phyloP scores from a whole-genome alignment of 2,329 filamentous ascomycete genomes.

The Apiospora saccharicola region DNA sequence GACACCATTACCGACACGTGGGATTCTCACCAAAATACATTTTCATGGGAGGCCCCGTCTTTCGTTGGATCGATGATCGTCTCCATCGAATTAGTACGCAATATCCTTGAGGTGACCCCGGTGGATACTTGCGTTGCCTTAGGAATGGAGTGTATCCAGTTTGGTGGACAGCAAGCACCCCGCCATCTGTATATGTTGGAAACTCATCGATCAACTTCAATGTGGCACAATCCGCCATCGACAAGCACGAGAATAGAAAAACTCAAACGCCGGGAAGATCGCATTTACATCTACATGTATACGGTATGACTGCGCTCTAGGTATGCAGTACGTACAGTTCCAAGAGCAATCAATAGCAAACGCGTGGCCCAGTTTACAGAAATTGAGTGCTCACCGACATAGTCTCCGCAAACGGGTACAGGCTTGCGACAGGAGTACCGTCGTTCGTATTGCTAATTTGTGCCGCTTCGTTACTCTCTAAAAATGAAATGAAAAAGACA shows the following conservation, averaged over 20 bases:
- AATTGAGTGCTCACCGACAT: no score
- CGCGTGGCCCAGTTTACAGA: no score
- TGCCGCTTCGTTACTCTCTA: no score
- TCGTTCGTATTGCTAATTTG: no score
- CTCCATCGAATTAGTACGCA: neutral
- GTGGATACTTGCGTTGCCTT: neutral
- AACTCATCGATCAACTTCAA: neutral
- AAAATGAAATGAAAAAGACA: no score
- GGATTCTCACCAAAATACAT: neutral
- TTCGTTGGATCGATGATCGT: neutral
- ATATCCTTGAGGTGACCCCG: neutral
- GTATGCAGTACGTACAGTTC: no score
- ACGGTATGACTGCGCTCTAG: no score
- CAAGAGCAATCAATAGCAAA: no score
- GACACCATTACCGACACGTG: neutral
- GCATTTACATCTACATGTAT: neutral
- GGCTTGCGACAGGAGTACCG: no score
- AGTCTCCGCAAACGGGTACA: no score
- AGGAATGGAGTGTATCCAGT: neutral
- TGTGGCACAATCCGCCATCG: neutral
- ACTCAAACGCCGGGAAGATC: neutral
- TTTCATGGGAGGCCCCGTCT: neutral
- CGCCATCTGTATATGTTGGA: neutral
- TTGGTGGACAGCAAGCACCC: neutral
- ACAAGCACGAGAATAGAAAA: neutral